These are phyloP conservation scores for Aspergillus indologenus DNA, from an alignment of 495 filamentous ascomycete genomes.

Conservation along the genomic window DNA sequence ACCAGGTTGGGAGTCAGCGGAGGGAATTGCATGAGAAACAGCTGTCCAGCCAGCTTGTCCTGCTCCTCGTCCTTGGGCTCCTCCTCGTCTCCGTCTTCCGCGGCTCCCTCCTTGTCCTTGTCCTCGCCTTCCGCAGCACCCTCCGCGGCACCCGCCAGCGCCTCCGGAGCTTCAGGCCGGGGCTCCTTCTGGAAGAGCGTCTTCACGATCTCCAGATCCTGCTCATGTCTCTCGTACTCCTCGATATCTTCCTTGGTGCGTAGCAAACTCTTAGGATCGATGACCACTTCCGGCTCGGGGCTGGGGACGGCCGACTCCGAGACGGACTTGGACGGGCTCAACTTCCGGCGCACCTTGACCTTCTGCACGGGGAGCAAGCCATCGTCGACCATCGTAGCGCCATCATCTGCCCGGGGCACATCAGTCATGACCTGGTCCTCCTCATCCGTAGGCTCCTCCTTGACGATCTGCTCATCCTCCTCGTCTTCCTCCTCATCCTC, in stretches of 20 bases:
- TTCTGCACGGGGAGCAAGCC: conserved; percentile 37
- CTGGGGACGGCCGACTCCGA: conserved; percentile 17
- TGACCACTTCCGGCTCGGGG: conserved; percentile 11
- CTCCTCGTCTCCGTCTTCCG: conserved; percentile 16
- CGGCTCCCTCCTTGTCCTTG: conserved; percentile 12
- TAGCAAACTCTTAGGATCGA: conserved; percentile 37
- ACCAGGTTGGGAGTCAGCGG: conserved; percentile 51
- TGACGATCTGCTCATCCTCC: conserved; percentile 31
- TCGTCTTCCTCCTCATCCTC: conserved; percentile 16
- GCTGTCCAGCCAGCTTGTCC: conserved; percentile 37
- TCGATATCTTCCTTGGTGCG: conserved; percentile 48
- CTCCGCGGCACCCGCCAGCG: conserved; percentile 12
- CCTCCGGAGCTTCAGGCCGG: conserved; percentile 10
- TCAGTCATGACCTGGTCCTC: conserved; percentile 39
- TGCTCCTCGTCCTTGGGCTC: conserved; percentile 23
- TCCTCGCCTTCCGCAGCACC: conserved; percentile 17
- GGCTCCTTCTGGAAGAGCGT: conserved; percentile 32
- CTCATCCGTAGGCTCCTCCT: conserved; percentile 45
- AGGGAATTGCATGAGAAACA: conserved; percentile 56
- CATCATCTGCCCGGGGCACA: conserved; percentile 26
- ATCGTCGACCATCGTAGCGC: conserved; percentile 29
- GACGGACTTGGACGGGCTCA: conserved; percentile 13
- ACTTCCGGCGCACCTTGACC: conserved; percentile 39
- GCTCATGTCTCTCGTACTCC: conserved; percentile 43
- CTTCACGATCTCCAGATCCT: conserved; percentile 39